phyloP scores from a whole-genome alignment of 306 rosid species.

The Citrullus colocynthis region DNA sequence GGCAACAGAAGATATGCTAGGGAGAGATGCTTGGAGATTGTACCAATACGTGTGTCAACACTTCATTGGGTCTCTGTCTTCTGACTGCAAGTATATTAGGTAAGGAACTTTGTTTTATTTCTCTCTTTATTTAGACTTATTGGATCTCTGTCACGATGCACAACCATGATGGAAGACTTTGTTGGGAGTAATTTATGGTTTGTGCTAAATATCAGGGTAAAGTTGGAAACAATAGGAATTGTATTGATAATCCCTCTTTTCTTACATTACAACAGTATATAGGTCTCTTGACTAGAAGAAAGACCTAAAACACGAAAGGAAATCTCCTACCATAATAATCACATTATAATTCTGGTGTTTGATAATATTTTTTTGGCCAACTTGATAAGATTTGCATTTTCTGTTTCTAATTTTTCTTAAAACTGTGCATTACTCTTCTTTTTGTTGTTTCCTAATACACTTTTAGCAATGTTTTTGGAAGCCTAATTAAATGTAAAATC shows the following conservation, averaged over 20 bases:
- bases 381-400: background rate
- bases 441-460: background rate
- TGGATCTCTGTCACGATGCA: background rate
- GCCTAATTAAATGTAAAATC: background rate
- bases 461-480: background rate
- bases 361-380: background rate
- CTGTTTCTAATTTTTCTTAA: background rate
- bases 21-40: conserved; percentile 79
- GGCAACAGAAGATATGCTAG: conserved; percentile 74
- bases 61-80: conserved; percentile 81
- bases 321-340: no score
- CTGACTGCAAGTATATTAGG: conserved; percentile 88
- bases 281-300: no score
- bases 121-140: background rate
- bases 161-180: background rate
- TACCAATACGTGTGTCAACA: conserved; percentile 85
- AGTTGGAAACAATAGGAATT: no score
- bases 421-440: background rate
- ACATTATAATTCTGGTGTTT: background rate
- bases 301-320: no score
- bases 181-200: background rate
- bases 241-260: no score
- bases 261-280: no score
- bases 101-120: conserved; percentile 17
- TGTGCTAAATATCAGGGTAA: background rate